Evolutionary conservation across 1,284 basidiomycete genomes (phyloP), one percentile per base, ranked within the genome.

Genomic region (Neotropicomus parvogracilis): DNA sequence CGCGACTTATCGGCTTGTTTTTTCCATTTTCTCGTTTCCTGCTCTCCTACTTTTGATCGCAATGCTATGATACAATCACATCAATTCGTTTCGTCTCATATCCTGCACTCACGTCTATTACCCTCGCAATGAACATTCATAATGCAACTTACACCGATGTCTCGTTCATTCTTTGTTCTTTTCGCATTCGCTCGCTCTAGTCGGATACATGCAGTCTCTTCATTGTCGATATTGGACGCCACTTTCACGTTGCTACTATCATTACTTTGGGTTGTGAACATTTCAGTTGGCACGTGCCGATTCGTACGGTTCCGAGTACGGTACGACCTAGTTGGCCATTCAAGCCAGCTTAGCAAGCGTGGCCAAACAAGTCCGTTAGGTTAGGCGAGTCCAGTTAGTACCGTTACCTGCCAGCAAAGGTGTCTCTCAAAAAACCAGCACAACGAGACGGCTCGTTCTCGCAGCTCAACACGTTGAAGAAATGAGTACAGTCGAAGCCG

Each of bases 401-500:
- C n/a, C n/a, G n/a, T n/a, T n/a, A n/a, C n/a, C n/a, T n/a, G n/a
- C n/a, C n/a, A n/a, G n/a, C n/a, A n/a, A n/a, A 36, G 32, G 21
- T 28, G 44, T 38, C 28, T 46, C 35, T 48, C 49, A 32, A 59
- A 54, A 65, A 59, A 49, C 47, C 52, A 54, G 37, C 35, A 43
- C 48, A 27, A 41, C 48, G 26, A 47, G 33, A 32, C 51, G 17
- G 44, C 35, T 54, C 41, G 3, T 46, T 35, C 46, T 46, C 37
- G 37, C 42, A 51, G 45, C 31, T 43, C 41, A 41, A 63, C 66
- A 69, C 67, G 67, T 53, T 66, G 63, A 53, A 66, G 47, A 60
- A 55, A 85, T 85, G 81, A 77, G 72, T 65, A 71, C 75, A 49
- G 79, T 83, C 49, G 85, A 88, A 73, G 80, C 85, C 57, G 88